Base-by-base conservation (phyloP, 768 basidiomycete genomes). In the Suillus occidentalis region DNA sequence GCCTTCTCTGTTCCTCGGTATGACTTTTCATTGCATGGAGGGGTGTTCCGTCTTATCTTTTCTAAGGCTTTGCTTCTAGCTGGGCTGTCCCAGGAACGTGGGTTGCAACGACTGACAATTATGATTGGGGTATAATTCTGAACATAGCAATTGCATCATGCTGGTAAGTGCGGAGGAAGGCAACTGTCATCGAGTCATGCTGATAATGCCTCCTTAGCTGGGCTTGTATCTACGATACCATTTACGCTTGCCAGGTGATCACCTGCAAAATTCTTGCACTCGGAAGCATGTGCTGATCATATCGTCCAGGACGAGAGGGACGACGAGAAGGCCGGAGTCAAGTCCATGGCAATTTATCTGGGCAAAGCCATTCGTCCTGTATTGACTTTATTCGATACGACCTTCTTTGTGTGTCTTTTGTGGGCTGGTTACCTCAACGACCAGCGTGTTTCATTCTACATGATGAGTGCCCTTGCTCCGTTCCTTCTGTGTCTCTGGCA, bases 341-440 rank as follows among this genome's bases (percentile, higher is more conserved):
- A 52, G 16, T 52, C 50, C 50, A 31, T 31, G 50, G 28, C 50
- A 52, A 16, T 52, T 4, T 16, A 18, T 31, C 28, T 52, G 50
- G 50, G 50, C 50, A 28, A 31, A 9, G 25, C 16, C 16, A 52
- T 52, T 10, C 50, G 50, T 31, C 50, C 50, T 18, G 28, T 28
- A 31, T 52, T 52, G 28, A 52, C 28, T 31, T 18, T 52, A 52
- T 52, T 52, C 1, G 25, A 52, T 52, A 16, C 16, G 28, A 52
- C 16, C 50, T 52, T 52, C 50, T 52, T 31, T 9, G 28, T 18
- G 14, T 52, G 50, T 52, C 25, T 52, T 28, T 52, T 52, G 28
- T 52, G 50, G 50, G 50, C 50, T 52, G 50, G 50, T 52, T 52
- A 52, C 28, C 31, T 52, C 25, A 52, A 52, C 50, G 28, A 52